Evolutionary conservation across 73 alveolate genomes (phyloP).

Genomic region (Stentor coeruleus): DNA sequence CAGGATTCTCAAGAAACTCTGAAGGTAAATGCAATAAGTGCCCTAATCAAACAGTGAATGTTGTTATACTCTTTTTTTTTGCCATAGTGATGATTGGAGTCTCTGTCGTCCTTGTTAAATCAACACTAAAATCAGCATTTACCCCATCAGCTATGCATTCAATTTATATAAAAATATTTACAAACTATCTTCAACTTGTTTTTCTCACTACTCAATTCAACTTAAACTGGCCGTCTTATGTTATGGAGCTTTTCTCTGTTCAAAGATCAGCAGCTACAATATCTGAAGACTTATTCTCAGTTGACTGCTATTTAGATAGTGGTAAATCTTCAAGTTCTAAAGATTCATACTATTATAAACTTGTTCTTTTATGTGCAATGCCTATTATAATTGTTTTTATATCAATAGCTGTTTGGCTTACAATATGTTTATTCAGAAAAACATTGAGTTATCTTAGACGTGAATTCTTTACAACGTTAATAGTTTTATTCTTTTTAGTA

Average conservation of each 20-base stretch:
- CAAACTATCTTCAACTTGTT: constrained; percentile 47
- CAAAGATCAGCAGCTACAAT: constrained; percentile 38
- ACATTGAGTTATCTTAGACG: constrained; percentile 30
- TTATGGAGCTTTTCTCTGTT: constrained; percentile 32
- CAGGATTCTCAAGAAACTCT: not conserved
- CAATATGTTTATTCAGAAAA: constrained; percentile 7
- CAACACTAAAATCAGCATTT: not conserved
- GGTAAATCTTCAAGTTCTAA: constrained; percentile 31
- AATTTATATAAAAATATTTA: constrained; percentile 51
- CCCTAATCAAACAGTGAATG: not conserved
- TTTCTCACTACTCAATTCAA: constrained; percentile 48
- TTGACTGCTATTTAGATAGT: constrained; percentile 46
- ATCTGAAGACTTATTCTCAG: constrained; percentile 37
- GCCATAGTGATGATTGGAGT: not conserved
- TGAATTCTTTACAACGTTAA: constrained; percentile 41
- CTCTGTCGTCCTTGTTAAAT: not conserved
- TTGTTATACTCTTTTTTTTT: not conserved
- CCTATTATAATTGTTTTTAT: constrained; percentile 31
- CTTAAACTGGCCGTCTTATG: constrained; percentile 56
- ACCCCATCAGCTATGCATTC: not conserved
- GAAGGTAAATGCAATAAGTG: not conserved
- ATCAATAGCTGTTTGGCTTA: constrained; percentile 25
- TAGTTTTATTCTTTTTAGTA: constrained; percentile 46
- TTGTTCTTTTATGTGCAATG: constrained; percentile 32
- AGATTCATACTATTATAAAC: constrained; percentile 34